These are phyloP conservation scores for Apiotrichum porosum DNA, from an alignment of 1,284 basidiomycete genomes.

Conservation along the genomic window DNA sequence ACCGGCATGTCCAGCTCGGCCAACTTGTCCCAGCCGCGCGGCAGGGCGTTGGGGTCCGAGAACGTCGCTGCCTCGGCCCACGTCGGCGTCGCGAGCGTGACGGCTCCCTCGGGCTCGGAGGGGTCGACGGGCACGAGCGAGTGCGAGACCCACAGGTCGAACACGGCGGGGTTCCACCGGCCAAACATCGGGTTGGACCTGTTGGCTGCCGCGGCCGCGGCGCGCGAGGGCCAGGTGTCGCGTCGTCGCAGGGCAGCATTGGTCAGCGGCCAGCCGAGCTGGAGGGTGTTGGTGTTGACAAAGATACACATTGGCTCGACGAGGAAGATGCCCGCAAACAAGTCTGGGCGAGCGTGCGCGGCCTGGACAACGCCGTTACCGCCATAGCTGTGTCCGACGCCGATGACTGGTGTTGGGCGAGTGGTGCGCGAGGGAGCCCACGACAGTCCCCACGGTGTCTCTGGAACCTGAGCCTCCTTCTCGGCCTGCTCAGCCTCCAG, in stretches of 20 bases:
- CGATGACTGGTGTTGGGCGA: constrained; percentile 1
- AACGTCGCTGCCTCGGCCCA: constrained; percentile 37
- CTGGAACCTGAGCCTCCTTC: not conserved
- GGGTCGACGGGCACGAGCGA: constrained; percentile 53
- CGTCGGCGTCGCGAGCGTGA: constrained; percentile 30
- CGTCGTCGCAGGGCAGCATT: constrained; percentile 3
- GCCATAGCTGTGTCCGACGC: constrained; percentile 9
- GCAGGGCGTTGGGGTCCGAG: constrained; percentile 23
- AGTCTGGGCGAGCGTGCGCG: constrained; percentile 59
- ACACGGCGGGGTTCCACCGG: constrained; percentile 56
- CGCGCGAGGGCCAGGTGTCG: constrained; percentile 4
- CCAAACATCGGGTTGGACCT: constrained; percentile 42
- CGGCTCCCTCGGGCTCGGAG: constrained; percentile 5
- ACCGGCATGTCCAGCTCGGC: constrained; percentile 27
- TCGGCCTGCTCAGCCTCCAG: not conserved
- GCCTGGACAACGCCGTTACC: constrained; percentile 49
- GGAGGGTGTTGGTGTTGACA: constrained; percentile 1
- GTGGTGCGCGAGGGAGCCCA: constrained; percentile 49
- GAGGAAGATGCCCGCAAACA: constrained; percentile 71
- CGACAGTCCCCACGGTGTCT: constrained; percentile 38
- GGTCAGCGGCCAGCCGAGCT: constrained; percentile 17
- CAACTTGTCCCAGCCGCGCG: constrained; percentile 34
- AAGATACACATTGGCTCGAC: constrained; percentile 65
- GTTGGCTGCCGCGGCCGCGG: constrained; percentile 1
- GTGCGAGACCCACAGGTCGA: constrained; percentile 61